Base-by-base conservation (phyloP, 805 yeast genomes). In the Grigorovia yakushimaensis region DNA sequence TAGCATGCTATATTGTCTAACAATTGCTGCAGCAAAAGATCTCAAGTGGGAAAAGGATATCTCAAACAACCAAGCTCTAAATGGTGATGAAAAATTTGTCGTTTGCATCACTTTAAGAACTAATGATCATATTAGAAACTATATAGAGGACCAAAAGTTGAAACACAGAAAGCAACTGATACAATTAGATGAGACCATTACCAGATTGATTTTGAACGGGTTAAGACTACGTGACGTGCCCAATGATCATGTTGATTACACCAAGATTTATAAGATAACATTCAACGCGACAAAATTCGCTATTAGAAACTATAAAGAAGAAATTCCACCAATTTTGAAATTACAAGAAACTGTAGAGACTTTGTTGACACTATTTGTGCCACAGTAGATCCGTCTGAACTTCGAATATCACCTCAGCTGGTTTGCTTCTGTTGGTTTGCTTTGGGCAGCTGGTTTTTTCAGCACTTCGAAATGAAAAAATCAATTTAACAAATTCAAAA, bases 281-380 rank as follows among this genome's bases (percentile, higher is more conserved):
- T 65, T 58, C 47, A 59, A 61, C 44, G 64, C 73, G 0, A 61
- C 72, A 3, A 68, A 67, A 47, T 72, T 71, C 47, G 61, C 72
- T 8, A 27, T 39, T 1, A 35, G 30, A 11, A 41, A 18, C 13
- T 8, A 15, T 4, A 35, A 27, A 6, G 47, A 44, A 9, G 49
- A 46, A 37, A 55, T 48, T 51, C 42, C 68, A 4, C 50, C 64
- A 15, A 54, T 65, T 39, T 69, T 65, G 33, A 45, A 54, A 22
- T 47, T 71, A 22, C 68, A 65, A 51, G 65, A 65, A 39, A 61
- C 66, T 3, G 70, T 71, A 2, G 68, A 62, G 43, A 61, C 64
- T 1, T 45, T 67, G 18, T 56, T 68, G 36, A 61, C 57, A 42
- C 49, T 69, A 15, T 65, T 67, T 42, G 33, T 27, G 5, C 33